Conservation (phyloP, 768 basidiomycete species). For the Artomyces pyxidatus region DNA sequence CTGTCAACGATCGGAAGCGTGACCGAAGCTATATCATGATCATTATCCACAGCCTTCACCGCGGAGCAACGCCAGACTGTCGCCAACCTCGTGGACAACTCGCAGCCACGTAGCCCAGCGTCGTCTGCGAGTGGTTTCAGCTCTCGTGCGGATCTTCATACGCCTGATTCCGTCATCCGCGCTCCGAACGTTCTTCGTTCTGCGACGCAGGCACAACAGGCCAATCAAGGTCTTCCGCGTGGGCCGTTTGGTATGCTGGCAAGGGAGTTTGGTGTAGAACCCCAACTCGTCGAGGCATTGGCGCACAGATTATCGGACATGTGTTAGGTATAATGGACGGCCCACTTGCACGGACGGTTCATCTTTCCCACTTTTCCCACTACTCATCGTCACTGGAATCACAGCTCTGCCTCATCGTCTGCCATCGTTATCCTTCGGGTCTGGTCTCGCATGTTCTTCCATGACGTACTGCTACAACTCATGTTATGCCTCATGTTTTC, state of each 20-base stretch:
- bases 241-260: conserved; percentile 47
- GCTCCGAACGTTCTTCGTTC: background rate
- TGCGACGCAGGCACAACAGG: background rate
- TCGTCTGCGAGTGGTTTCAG: conserved; percentile 14
- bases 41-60: conserved; percentile 17
- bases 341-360: background rate
- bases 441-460: conserved; percentile 1
- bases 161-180: conserved; percentile 8
- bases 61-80: conserved; percentile 9
- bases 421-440: background rate
- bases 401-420: conserved; percentile 7
- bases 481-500: conserved; percentile 11
- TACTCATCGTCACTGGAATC: background rate
- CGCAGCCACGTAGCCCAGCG: conserved; percentile 11
- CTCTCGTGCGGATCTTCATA: conserved; percentile 9
- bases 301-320: conserved; percentile 33
- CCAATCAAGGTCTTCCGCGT: conserved; percentile 6
- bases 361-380: background rate
- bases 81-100: conserved; percentile 2
- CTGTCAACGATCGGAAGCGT: no score
- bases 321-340: conserved; percentile 2
- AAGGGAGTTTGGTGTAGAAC: conserved; percentile 66
- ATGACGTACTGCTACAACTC: conserved; percentile 14
- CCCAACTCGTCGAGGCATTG: conserved; percentile 58
- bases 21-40: background rate